phyloP scores from a whole-genome alignment of 1,139 yeast genomes.

The Blastobotrys malaysiensis region DNA sequence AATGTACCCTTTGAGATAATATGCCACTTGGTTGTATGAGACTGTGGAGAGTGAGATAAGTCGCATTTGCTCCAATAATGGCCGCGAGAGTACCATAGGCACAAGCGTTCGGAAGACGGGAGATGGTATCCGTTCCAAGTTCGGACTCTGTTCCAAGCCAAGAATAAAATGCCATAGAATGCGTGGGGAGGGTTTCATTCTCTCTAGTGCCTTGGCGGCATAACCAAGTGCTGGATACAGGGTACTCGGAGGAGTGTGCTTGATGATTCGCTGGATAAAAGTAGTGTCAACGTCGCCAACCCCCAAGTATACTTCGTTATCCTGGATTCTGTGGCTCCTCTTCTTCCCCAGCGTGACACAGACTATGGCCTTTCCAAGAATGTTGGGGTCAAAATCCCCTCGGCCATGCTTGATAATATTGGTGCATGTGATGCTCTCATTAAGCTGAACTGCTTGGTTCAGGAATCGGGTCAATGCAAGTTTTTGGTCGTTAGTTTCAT shows the following conservation, averaged over 20 bases:
- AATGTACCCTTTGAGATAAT: not conserved
- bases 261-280: constrained; percentile 13
- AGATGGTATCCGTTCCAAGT: not conserved
- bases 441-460: constrained; percentile 4
- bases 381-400: constrained; percentile 5
- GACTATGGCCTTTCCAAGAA: constrained; percentile 20
- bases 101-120: not conserved
- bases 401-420: constrained; percentile 9
- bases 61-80: not conserved
- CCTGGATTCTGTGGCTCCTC: constrained; percentile 2
- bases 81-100: not conserved
- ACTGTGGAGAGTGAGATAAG: not conserved
- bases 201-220: not conserved
- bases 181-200: constrained; percentile 7
- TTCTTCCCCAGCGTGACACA: constrained; percentile 21
- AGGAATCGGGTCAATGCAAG: constrained; percentile 3
- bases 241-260: constrained; percentile 4
- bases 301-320: constrained; percentile 6
- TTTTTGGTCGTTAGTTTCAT: not conserved
- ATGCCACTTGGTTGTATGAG: not conserved
- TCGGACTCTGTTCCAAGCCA: constrained; percentile 13
- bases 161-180: constrained; percentile 23
- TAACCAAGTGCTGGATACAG: constrained; percentile 4
- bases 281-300: constrained; percentile 14
- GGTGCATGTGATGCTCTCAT: constrained; percentile 4